Evolutionary conservation across 768 basidiomycete genomes (phyloP).

Genomic region (Leccinellum luteum): DNA sequence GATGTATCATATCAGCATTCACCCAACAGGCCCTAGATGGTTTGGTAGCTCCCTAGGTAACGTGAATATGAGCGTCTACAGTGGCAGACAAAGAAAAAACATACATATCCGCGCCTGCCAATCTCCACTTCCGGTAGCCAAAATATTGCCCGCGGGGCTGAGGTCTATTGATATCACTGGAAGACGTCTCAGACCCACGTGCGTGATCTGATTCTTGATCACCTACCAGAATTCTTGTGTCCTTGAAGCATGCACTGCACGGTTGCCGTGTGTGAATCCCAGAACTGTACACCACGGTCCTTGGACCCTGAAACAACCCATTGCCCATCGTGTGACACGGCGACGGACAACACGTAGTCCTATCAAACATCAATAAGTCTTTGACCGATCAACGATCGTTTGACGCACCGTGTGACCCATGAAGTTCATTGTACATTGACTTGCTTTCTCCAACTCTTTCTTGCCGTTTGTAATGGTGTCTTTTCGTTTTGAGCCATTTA

Average conservation of each 20-base stretch:
- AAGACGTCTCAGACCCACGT: slow-evolving; percentile 7
- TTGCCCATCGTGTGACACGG: slow-evolving; percentile 87
- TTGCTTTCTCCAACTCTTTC: slow-evolving; percentile 49
- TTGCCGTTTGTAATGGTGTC: slow-evolving; percentile 40
- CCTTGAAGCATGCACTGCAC: slow-evolving; percentile 93
- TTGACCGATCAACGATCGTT: not conserved
- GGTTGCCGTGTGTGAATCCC: slow-evolving; percentile 74
- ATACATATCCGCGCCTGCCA: slow-evolving; percentile 69
- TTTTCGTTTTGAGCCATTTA: slow-evolving; percentile 33
- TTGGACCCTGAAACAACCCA: slow-evolving; percentile 96
- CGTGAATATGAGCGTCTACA: slow-evolving; percentile 4
- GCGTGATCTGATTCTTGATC: not conserved
- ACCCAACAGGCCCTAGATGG: slow-evolving; percentile 18
- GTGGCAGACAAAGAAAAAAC: slow-evolving; percentile 19
- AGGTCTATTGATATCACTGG: slow-evolving; percentile 73
- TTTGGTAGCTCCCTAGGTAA: slow-evolving; percentile 30
- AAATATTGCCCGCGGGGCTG: slow-evolving; percentile 54
- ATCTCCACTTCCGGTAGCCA: slow-evolving; percentile 72
- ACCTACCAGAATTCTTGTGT: slow-evolving; percentile 63
- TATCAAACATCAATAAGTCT: slow-evolving; percentile 20
- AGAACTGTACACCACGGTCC: slow-evolving; percentile 94
- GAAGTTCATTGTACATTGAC: slow-evolving; percentile 77
- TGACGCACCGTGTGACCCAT: slow-evolving; percentile 77
- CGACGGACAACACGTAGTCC: slow-evolving; percentile 74
- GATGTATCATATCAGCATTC: slow-evolving; percentile 15